Evolutionary conservation across 108 stramenopile species (phyloP).

Genomic region (Craspedostauros australis): DNA sequence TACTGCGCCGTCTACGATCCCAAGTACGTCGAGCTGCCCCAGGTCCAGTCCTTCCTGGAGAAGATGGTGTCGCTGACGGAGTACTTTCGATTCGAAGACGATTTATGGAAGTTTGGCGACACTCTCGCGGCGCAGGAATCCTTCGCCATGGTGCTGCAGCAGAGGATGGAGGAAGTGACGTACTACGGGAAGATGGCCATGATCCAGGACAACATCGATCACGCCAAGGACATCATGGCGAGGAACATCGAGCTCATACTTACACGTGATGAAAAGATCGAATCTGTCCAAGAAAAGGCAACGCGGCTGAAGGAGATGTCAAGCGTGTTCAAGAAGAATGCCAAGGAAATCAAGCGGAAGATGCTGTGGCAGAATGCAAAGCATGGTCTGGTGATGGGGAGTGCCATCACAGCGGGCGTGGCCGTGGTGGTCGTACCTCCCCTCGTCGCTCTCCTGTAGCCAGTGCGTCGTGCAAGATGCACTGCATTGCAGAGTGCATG

Average conservation of each 20-base stretch:
- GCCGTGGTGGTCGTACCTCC: constrained; percentile 53
- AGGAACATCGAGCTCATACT: constrained; percentile 51
- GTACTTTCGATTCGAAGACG: constrained; percentile 28
- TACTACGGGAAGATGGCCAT: constrained; percentile 34
- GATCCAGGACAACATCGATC: constrained; percentile 40
- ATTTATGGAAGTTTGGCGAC: constrained; percentile 38
- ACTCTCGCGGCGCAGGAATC: constrained; percentile 38
- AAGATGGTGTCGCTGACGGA: constrained; percentile 60
- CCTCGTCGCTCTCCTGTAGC: constrained; percentile 50
- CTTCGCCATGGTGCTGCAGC: constrained; percentile 61
- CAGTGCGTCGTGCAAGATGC: too few species aligned
- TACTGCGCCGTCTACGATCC: constrained; percentile 54
- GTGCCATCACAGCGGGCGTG: constrained; percentile 53
- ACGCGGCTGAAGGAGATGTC: constrained; percentile 41
- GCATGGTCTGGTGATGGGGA: constrained; percentile 58
- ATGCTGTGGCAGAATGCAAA: constrained; percentile 71
- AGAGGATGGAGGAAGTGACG: constrained; percentile 62
- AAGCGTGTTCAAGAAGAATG: constrained; percentile 49
- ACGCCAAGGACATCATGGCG: constrained; percentile 50
- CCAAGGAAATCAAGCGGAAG: constrained; percentile 37
- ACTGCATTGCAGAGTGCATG: too few species aligned
- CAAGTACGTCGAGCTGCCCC: constrained; percentile 12
- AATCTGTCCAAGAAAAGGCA: constrained; percentile 35
- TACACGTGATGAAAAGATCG: constrained; percentile 44
- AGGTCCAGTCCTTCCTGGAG: constrained; percentile 48